Base-by-base conservation (phyloP, 2,329 filamentous ascomycete species). In the Fusarium subtropicale region DNA sequence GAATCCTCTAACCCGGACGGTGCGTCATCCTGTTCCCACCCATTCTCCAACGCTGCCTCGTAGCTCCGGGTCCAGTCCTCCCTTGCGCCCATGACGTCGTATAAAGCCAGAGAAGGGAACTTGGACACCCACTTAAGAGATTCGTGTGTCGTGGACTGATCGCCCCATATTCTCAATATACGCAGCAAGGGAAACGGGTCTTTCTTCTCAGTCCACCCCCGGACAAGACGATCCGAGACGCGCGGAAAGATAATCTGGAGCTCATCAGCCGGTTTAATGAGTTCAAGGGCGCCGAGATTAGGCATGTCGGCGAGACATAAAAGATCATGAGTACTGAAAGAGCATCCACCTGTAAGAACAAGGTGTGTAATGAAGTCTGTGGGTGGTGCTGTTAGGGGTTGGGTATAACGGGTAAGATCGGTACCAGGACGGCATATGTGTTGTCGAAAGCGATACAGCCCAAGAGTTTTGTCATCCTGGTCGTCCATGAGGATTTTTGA, bases 221-320 rank as follows among this genome's bases (percentile, higher is more conserved):
- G 78, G 22, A 87, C 57, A 4, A 87, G 76, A 9, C 82, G 77
- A 65, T 87, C 84, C 39, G 69, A 83, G 8, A 86, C 69, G 5
- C 76, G 74, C 9, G 81, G 81, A 33, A 81, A 81, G 28, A 64
- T 55, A 28, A 63, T 60, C 6, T 64, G 56, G 24, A 74, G 45
- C 38, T 74, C 69, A 30, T 79, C 77, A 2, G 72, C 66, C 2
- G 80, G 80, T 61, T 83, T 79, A 16, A 84, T 76, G 24, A 86
- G 77, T 71, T 86, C 83, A 15, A 86, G 78, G 4, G 83, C 78
- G 11, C 80, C 84, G 7, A 86, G 79, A 52, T 86, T 86, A 30
- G 76, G 79, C 66, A 86, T 76, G 6, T 78, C 71, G 0, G 81
- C 69, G 33, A 86, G 74, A 20, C 71, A 72, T 3, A 85, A 64